Conservation (phyloP, 495 filamentous ascomycete species). For the Penicillium canescens region DNA sequence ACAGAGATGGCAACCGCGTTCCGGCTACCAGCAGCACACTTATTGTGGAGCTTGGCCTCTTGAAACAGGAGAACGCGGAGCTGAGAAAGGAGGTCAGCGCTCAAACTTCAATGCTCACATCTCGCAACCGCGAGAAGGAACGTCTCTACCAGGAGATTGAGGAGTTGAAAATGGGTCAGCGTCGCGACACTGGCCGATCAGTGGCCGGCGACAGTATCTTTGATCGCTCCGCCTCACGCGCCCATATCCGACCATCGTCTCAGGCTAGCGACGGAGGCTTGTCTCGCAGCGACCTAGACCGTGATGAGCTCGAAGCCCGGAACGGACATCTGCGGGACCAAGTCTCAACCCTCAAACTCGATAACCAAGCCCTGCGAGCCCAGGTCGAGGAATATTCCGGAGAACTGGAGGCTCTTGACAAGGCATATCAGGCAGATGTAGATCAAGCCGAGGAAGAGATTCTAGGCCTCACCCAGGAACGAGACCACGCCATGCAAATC, state of each 20-base stretch:
- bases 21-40: conserved; percentile 66
- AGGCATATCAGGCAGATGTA: conserved; percentile 72
- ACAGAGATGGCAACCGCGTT: conserved; percentile 58
- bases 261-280: conserved; percentile 65
- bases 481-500: conserved; percentile 78
- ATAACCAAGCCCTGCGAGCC: conserved; percentile 76
- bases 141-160: conserved; percentile 96
- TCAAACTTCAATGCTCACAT: conserved; percentile 97
- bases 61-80: conserved; percentile 91
- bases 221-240: conserved; percentile 87
- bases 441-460: conserved; percentile 77
- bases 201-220: conserved; percentile 87
- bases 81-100: conserved; percentile 89
- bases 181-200: conserved; percentile 62
- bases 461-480: conserved; percentile 77
- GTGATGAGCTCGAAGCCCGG: conserved; percentile 81
- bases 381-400: conserved; percentile 68
- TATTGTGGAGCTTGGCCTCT: conserved; percentile 70
- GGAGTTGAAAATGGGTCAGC: conserved; percentile 84
- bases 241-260: conserved; percentile 71
- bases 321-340: conserved; percentile 83
- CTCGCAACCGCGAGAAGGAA: conserved; percentile 91
- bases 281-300: conserved; percentile 78
- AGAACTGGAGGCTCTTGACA: conserved; percentile 64
- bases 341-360: conserved; percentile 77